These are phyloP conservation scores for Westerdykella aurantiaca DNA, from an alignment of 2,329 filamentous ascomycete species.

Conservation along the genomic window DNA sequence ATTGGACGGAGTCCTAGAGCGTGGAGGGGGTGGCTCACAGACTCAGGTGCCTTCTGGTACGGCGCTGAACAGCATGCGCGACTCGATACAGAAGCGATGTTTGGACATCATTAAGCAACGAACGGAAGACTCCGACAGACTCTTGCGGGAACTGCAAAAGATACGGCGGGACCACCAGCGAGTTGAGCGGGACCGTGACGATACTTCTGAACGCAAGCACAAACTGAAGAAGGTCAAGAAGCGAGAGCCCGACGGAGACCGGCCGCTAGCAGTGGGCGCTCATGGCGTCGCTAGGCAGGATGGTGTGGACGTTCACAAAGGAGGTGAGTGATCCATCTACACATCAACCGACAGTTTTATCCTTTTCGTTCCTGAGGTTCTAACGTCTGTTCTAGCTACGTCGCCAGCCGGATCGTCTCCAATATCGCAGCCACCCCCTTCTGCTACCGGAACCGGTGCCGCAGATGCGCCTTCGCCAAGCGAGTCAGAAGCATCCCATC, in stretches of 20 bases:
- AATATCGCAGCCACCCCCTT: conserved; percentile 41
- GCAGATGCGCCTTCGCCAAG: conserved; percentile 59
- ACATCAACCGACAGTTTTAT: not conserved
- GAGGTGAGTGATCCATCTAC: conserved; percentile 16
- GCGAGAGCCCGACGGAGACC: conserved; percentile 62
- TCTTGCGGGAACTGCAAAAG: conserved; percentile 64
- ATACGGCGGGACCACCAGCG: conserved; percentile 53
- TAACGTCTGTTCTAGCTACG: not conserved
- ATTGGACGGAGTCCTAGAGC: conserved; percentile 66
- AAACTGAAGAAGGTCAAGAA: conserved; percentile 59
- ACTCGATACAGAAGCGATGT: conserved; percentile 56
- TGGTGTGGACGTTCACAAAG: conserved; percentile 55
- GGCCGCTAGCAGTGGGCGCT: conserved; percentile 56
- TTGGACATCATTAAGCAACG: conserved; percentile 45
- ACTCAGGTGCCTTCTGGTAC: conserved; percentile 52
- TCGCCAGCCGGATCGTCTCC: conserved; percentile 39
- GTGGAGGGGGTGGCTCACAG: conserved; percentile 48
- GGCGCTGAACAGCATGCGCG: conserved; percentile 58
- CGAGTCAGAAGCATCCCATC: conserved; percentile 52
- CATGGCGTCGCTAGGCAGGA: conserved; percentile 61
- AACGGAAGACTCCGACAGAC: conserved; percentile 62
- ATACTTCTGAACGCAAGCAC: conserved; percentile 45
- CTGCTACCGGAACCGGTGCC: conserved; percentile 50
- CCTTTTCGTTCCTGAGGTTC: not conserved
- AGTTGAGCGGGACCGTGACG: conserved; percentile 47